phyloP scores from a whole-genome alignment of 2,329 filamentous ascomycete genomes.

The Cadophora luteo-olivacea region DNA sequence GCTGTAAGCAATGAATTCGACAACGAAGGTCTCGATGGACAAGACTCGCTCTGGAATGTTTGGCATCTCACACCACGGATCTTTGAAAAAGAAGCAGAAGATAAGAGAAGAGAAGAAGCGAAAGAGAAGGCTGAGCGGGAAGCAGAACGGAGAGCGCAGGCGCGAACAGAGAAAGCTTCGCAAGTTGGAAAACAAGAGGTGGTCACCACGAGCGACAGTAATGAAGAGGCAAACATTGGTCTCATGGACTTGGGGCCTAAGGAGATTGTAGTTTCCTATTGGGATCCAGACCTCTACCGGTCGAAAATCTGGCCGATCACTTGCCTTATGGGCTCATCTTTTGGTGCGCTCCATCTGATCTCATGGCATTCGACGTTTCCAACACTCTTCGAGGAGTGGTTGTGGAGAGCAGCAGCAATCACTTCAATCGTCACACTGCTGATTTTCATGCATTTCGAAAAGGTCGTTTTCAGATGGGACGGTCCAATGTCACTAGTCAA shows the following conservation, averaged over 20 bases:
- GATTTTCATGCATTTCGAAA: constrained; percentile 41
- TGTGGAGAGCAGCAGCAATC: constrained; percentile 43
- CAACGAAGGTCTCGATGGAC: constrained; percentile 36
- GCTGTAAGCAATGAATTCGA: constrained; percentile 43
- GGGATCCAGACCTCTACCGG: constrained; percentile 34
- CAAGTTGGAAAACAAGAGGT: not conserved
- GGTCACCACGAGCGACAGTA: not conserved
- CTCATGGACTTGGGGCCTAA: not conserved
- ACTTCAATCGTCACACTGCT: constrained; percentile 42
- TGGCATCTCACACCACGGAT: constrained; percentile 45
- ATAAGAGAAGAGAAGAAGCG: constrained; percentile 14
- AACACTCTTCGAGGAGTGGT: constrained; percentile 41
- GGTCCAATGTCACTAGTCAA: constrained; percentile 38
- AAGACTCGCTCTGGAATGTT: constrained; percentile 39
- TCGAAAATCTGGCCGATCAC: constrained; percentile 38
- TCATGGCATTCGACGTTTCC: constrained; percentile 44
- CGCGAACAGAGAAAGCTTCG: not conserved
- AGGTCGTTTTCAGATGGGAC: constrained; percentile 36
- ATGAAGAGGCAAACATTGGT: not conserved
- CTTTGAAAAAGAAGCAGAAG: constrained; percentile 43
- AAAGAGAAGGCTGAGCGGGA: not conserved
- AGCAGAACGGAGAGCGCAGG: not conserved
- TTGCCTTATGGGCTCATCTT: constrained; percentile 39
- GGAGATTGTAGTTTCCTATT: constrained; percentile 29
- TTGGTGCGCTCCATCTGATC: constrained; percentile 44